A percentile compares a stretch with the other conserved stretches of the same genome.
phyloP scores from a whole-genome alignment of 345 rosid species.

The Brassica incana region DNA sequence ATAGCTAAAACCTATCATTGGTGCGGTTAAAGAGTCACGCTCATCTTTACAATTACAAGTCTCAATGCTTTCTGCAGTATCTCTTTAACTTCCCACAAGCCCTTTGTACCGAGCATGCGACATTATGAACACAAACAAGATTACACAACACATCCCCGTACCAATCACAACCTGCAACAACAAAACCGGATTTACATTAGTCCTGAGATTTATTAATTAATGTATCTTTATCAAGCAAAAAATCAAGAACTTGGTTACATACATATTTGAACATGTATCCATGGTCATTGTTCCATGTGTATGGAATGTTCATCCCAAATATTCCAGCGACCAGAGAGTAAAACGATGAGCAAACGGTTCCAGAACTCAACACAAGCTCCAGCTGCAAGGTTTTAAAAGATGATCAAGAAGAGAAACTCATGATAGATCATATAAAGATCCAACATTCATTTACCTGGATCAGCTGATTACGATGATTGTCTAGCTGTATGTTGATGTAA shows the following conservation, averaged over 20 bases:
- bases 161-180: slow-evolving; percentile 60
- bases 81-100: slow-evolving; percentile 52
- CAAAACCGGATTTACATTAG: neutral
- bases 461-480: slow-evolving; percentile 96
- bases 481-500: slow-evolving; percentile 98
- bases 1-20: no score
- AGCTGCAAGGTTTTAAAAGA: slow-evolving; percentile 49
- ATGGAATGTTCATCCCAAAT: slow-evolving; percentile 97
- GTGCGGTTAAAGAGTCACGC: neutral
- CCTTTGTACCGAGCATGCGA: slow-evolving; percentile 88
- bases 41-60: neutral
- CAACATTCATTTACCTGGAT: slow-evolving; percentile 62
- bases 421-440: neutral
- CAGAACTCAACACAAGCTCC: slow-evolving; percentile 77
- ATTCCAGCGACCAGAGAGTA: slow-evolving; percentile 78
- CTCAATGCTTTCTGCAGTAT: neutral
- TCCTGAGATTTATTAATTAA: neutral
- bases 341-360: slow-evolving; percentile 63
- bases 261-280: slow-evolving; percentile 89
- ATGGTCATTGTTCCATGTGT: slow-evolving; percentile 64
- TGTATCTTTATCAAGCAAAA: neutral
- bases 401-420: slow-evolving; percentile 8
- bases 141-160: slow-evolving; percentile 45
- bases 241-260: slow-evolving; percentile 3
- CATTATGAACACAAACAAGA: slow-evolving; percentile 55